phyloP scores from a whole-genome alignment of 306 rosid genomes.

The Corylus heterophylla region DNA sequence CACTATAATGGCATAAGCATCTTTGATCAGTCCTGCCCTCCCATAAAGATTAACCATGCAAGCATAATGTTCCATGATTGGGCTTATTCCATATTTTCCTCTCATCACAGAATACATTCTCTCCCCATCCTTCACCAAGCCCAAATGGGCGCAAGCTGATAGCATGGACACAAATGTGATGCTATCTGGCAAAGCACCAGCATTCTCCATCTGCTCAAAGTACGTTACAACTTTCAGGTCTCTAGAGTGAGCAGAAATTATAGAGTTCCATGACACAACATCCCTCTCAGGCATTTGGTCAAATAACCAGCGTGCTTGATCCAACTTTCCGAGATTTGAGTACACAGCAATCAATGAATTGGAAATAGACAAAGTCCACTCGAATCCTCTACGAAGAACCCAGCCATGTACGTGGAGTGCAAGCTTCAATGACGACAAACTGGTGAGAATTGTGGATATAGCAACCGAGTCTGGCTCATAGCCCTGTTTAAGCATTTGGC shows the following conservation, averaged over 20 bases:
- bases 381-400: constrained; percentile 56
- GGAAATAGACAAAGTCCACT: constrained; percentile 65
- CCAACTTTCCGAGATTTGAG: constrained; percentile 58
- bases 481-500: constrained; percentile 57
- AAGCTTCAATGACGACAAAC: constrained; percentile 35
- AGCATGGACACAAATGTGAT: constrained; percentile 75
- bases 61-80: constrained; percentile 81
- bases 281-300: constrained; percentile 73
- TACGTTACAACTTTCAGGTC: constrained; percentile 47
- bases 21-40: constrained; percentile 71
- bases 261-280: constrained; percentile 78
- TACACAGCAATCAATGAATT: constrained; percentile 69
- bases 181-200: constrained; percentile 54
- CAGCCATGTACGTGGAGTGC: constrained; percentile 79
- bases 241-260: constrained; percentile 74
- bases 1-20: constrained; percentile 59
- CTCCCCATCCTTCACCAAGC: constrained; percentile 69
- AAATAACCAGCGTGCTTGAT: constrained; percentile 57
- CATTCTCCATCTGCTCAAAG: constrained; percentile 66
- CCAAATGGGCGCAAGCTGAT: constrained; percentile 70
- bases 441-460: constrained; percentile 55
- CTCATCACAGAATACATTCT: constrained; percentile 59
- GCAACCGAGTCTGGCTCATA: constrained; percentile 59
- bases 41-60: constrained; percentile 91
- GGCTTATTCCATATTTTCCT: constrained; percentile 63